phyloP scores from a whole-genome alignment of 257 asterid genomes.

The Salvia splendens region DNA sequence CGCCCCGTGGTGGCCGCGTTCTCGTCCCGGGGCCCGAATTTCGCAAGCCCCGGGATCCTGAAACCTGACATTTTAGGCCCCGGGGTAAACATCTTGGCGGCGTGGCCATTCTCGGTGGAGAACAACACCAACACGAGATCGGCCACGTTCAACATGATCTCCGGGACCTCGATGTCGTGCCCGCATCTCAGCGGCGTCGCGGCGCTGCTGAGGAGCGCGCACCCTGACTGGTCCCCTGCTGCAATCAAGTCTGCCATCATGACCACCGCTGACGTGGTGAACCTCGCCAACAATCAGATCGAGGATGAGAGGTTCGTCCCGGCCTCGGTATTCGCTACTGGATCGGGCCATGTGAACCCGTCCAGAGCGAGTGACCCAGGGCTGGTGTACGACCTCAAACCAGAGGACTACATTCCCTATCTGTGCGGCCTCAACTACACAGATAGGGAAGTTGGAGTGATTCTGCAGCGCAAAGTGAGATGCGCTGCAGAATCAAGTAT shows the following conservation, averaged over 20 bases:
- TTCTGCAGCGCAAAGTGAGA: slow-evolving; percentile 27
- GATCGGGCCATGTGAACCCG: no score
- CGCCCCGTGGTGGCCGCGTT: not conserved
- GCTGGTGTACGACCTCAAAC: no score
- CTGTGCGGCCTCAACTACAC: slow-evolving; percentile 56
- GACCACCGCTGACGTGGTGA: not conserved
- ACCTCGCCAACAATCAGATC: no score
- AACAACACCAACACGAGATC: slow-evolving; percentile 27
- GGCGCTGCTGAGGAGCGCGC: slow-evolving; percentile 49
- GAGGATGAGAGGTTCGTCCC: no score
- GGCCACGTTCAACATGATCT: slow-evolving; percentile 36
- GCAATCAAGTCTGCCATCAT: slow-evolving; percentile 58
- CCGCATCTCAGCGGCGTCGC: slow-evolving; percentile 57
- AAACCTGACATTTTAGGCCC: slow-evolving; percentile 32
- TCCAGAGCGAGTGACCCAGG: no score
- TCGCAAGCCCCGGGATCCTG: slow-evolving; percentile 29
- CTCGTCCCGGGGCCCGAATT: not conserved
- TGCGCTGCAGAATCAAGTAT: slow-evolving; percentile 36
- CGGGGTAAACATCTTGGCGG: slow-evolving; percentile 30
- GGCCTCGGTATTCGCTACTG: no score
- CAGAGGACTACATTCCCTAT: slow-evolving; percentile 31
- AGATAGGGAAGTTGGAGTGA: slow-evolving; percentile 24
- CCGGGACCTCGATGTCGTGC: slow-evolving; percentile 65
- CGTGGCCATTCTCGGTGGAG: slow-evolving; percentile 41
- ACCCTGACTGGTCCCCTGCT: slow-evolving; percentile 59